Conservation (phyloP, 202 grass and related monocot genomes). For the Dendrocalamus latiflorus region DNA sequence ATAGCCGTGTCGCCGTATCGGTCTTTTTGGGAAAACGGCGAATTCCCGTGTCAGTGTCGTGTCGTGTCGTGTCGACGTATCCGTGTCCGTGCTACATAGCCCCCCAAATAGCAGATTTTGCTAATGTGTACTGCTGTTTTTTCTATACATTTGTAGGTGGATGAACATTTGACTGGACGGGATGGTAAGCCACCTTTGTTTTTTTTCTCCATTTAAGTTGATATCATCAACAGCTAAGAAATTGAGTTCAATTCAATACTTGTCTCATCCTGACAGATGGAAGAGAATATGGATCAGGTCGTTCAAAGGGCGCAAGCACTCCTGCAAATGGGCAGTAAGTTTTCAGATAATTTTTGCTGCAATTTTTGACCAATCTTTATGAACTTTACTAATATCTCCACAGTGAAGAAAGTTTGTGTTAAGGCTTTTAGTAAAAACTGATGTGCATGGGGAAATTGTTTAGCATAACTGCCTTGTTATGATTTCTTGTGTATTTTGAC, state of each 20-base stretch:
- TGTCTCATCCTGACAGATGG: constrained; percentile 51
- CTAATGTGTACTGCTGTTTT: background rate
- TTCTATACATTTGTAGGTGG: constrained; percentile 35
- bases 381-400: background rate
- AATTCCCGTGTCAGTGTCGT: too few relatives aligned
- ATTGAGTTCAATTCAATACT: background rate
- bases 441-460: too few relatives aligned
- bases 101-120: background rate
- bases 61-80: too few relatives aligned
- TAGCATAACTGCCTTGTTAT: background rate
- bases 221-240: background rate
- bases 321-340: constrained; percentile 98
- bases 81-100: too few relatives aligned
- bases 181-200: constrained; percentile 44
- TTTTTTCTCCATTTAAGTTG: background rate
- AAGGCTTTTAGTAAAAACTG: background rate
- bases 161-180: constrained; percentile 64
- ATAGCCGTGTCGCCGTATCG: too few relatives aligned
- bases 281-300: constrained; percentile 78
- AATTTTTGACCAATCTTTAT: background rate
- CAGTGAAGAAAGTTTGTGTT: background rate
- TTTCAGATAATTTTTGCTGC: background rate
- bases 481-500: background rate
- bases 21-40: too few relatives aligned
- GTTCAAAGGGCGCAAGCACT: constrained; percentile 65